Percentiles rank a stretch among this genome's conserved stretches.
Conservation (phyloP, 202 grass and related monocot species). For the Schoenoplectus triqueter region DNA sequence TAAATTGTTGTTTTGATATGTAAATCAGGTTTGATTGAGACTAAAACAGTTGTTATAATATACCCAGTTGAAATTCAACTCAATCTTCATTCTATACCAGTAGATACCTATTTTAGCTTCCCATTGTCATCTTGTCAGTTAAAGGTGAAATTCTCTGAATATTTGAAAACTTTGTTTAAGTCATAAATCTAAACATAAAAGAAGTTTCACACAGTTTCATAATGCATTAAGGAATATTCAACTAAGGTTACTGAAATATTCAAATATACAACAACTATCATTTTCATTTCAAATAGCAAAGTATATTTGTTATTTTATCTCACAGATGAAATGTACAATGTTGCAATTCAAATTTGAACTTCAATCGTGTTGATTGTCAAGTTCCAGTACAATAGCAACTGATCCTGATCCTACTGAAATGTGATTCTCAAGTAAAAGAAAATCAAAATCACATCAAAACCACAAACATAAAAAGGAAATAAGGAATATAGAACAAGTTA, state of each 20-base stretch:
- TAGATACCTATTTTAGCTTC: too few relatives aligned
- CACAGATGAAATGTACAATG: not conserved
- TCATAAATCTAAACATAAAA: not conserved
- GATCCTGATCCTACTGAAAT: not conserved
- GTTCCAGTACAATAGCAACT: not conserved
- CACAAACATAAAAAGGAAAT: not conserved
- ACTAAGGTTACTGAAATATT: constrained; percentile 10
- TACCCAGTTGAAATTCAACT: too few relatives aligned
- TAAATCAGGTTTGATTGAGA: too few relatives aligned
- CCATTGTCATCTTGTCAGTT: too few relatives aligned
- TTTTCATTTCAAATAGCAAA: not conserved
- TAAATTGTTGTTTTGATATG: too few relatives aligned
- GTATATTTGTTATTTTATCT: not conserved
- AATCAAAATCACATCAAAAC: not conserved
- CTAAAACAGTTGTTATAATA: too few relatives aligned
- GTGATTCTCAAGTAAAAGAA: constrained; percentile 1
- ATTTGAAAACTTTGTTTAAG: too few relatives aligned
- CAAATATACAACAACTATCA: not conserved
- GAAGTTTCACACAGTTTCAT: not conserved
- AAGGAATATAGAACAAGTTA: too few relatives aligned
- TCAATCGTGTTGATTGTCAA: not conserved
- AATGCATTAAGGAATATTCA: not conserved
- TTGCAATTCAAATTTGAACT: not conserved
- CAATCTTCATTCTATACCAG: too few relatives aligned
- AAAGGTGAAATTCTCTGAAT: too few relatives aligned